phyloP scores from a whole-genome alignment of 441 rosid species.

The Pelargonium myrrhifolium region DNA sequence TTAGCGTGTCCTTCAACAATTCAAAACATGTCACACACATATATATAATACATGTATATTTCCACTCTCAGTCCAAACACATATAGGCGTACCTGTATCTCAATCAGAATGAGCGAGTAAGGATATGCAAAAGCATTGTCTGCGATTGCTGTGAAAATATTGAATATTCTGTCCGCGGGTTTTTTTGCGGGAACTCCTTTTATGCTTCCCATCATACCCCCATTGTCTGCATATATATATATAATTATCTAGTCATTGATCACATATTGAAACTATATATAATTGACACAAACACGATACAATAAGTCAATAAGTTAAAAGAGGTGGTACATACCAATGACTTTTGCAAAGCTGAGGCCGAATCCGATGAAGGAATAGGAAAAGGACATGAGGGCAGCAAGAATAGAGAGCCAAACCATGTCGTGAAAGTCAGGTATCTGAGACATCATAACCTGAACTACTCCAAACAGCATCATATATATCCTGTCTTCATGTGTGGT shows the following conservation, averaged over 20 bases:
- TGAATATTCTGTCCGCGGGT: background rate
- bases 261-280: too few species aligned
- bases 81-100: background rate
- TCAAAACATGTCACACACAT: too few species aligned
- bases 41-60: too few species aligned
- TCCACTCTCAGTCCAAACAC: too few species aligned
- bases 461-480: conserved; percentile 27
- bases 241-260: background rate
- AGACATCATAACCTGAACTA: conserved; percentile 19
- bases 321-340: background rate
- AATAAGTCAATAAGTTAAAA: too few species aligned
- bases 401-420: background rate
- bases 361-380: background rate
- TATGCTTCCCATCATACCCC: background rate
- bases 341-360: background rate
- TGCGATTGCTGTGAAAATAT: background rate
- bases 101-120: background rate
- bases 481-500: conserved; percentile 22
- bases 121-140: conserved; percentile 2
- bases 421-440: background rate
- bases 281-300: too few species aligned
- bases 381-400: background rate
- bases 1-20: conserved; percentile 36
- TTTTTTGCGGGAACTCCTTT: background rate
- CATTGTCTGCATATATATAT: background rate